Percentiles rank a stretch among this genome's conserved stretches.
These are phyloP conservation scores for Nakazawaea ambrosiae DNA, from an alignment of 805 yeast genomes.

Conservation along the genomic window DNA sequence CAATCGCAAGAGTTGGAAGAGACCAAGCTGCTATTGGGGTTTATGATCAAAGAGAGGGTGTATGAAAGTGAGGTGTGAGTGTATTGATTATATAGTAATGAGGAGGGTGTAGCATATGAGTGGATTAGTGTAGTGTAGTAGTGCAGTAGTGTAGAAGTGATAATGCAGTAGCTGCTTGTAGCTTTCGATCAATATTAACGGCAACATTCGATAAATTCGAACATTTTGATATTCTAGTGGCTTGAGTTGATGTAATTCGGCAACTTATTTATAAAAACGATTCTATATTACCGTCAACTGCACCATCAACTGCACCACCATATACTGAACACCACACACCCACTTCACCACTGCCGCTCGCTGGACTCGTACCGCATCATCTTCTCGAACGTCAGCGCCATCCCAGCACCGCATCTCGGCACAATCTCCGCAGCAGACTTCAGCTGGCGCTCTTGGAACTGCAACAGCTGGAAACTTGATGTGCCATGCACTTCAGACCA, in stretches of 20 bases:
- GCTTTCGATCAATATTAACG: no score
- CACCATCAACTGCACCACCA: no score
- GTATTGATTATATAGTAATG: background rate
- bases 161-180: no score
- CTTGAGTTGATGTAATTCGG: no score
- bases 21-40: slow-evolving; percentile 1
- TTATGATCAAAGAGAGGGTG: slow-evolving; percentile 7
- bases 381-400: slow-evolving; percentile 23
- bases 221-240: no score
- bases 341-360: no score
- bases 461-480: slow-evolving; percentile 26
- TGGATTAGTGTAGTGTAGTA: no score
- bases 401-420: slow-evolving; percentile 24
- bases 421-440: slow-evolving; percentile 22
- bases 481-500: slow-evolving; percentile 39
- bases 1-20: background rate
- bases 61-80: background rate
- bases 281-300: no score
- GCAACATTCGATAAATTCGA: no score
- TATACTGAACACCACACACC: no score
- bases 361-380: slow-evolving; percentile 37
- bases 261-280: no score
- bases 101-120: background rate
- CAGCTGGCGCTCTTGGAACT: slow-evolving; percentile 17
- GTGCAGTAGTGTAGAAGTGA: no score